Conservation (phyloP, 345 rosid species). For the Eutrema japonicum region DNA sequence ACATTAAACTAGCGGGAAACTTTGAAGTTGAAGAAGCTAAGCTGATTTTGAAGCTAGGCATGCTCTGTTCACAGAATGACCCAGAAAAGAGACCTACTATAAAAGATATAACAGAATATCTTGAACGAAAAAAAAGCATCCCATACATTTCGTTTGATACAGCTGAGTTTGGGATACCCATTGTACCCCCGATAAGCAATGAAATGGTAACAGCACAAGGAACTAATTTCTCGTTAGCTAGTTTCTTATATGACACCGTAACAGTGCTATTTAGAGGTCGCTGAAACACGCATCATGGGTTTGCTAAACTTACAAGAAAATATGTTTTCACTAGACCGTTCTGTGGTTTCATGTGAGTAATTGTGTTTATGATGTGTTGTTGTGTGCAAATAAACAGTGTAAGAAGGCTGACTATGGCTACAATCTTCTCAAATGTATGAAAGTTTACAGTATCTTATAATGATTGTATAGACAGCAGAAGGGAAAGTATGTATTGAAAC, state of each 20-base stretch:
- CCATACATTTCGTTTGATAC: constrained; percentile 6
- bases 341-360: neutral
- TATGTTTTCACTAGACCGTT: neutral
- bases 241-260: constrained; percentile 6
- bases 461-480: constrained; percentile 37
- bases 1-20: too few relatives aligned
- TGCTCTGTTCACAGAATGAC: too few relatives aligned
- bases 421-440: neutral
- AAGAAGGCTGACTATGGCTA: neutral
- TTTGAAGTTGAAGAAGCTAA: too few relatives aligned
- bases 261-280: constrained; percentile 13
- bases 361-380: neutral
- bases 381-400: neutral
- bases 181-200: neutral
- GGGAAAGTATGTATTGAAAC: constrained; percentile 37
- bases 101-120: too few relatives aligned
- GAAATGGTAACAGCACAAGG: neutral
- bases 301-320: neutral
- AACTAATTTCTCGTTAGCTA: constrained; percentile 1
- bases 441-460: constrained; percentile 10
- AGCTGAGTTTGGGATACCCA: constrained; percentile 14
- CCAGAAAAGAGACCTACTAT: too few relatives aligned
- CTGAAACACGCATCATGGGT: neutral
- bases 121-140: neutral
- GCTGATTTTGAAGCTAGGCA: too few relatives aligned